Percentiles rank a stretch among this genome's conserved stretches.
phyloP scores from a whole-genome alignment of 2,329 filamentous ascomycete genomes.

The Colletotrichum camelliae region DNA sequence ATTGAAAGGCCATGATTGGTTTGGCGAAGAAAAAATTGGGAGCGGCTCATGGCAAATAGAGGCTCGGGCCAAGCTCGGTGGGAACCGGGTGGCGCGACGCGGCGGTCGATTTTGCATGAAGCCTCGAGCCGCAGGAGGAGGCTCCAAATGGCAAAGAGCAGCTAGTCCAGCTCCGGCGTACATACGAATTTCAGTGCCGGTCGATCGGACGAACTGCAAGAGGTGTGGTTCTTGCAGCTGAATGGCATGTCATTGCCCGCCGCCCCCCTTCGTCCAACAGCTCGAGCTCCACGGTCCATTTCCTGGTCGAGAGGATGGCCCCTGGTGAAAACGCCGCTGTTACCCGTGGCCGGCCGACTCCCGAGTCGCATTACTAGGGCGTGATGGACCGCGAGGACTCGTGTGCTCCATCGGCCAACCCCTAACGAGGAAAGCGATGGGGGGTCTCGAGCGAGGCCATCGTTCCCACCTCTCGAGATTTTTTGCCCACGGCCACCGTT shows the following conservation, averaged over 20 bases:
- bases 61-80: slow-evolving; percentile 17
- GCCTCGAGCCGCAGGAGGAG: neutral
- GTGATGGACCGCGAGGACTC: neutral
- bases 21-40: neutral
- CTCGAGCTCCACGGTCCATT: neutral
- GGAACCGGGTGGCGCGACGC: slow-evolving; percentile 3
- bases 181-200: neutral
- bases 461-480: slow-evolving; percentile 14
- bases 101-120: neutral
- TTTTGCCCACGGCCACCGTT: slow-evolving; percentile 9
- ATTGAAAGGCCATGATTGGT: neutral
- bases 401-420: slow-evolving; percentile 14
- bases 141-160: neutral
- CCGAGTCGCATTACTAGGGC: slow-evolving; percentile 6
- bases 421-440: slow-evolving; percentile 3
- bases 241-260: slow-evolving; percentile 11
- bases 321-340: slow-evolving; percentile 2
- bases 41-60: neutral
- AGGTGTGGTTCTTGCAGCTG: neutral
- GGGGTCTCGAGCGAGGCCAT: slow-evolving; percentile 9
- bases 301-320: neutral
- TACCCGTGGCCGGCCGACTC: slow-evolving; percentile 17
- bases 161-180: neutral
- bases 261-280: neutral
- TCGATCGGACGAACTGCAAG: slow-evolving; percentile 1